Base-by-base conservation (phyloP, 202 grass and related monocot species). In the Brachypodium distachyon region DNA sequence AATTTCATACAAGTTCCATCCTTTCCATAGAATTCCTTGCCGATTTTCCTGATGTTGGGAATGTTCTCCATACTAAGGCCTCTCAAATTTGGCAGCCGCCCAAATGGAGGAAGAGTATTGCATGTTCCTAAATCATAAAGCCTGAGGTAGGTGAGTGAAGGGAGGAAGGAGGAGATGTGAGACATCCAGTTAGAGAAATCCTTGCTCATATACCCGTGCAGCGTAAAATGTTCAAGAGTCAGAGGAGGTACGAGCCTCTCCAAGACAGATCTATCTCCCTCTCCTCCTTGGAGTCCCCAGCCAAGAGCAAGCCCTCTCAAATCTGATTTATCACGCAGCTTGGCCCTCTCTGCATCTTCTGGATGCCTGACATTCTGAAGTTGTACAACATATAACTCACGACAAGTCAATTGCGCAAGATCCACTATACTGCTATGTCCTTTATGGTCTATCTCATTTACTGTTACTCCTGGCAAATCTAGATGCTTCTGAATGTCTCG, bases 61-160 rank as follows among this genome's bases (percentile, higher is more conserved):
- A 61, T 50, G 5, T 16, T 0, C 0, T 0, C 0, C 47, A 78
- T 0, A 3, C 0, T 0, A 0, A 78, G 7, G 12, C 5, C 3
- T 13, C 78, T 81, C 12, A 81, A 17, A 14, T 61, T 81, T 39
- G 78, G 78, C 0, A 63, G 34, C 1, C 2, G n/a, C 10, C 60
- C 34, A 39, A 63, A 7, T 63, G 60, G 10, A 39, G 60, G 60
- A 39, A 63, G 60, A 22, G 1, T 39, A 0, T 7, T 41, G 21
- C 28, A 5, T 49, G 22, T 36, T 36, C 33, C 33, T 36, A 36
- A 36, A 36, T 36, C 6, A 36, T 6, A 36, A 36, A 36, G 33
- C 33, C 6, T 6, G 6, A 36, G 33, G 33, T 36, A 36, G 33
- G 3, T 36, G 33, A 36, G 33, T 3, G 33, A 36, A 36, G 33